These are phyloP conservation scores for Sugiyamaella sp. DNA, from an alignment of 1,139 yeast genomes.

Conservation along the genomic window DNA sequence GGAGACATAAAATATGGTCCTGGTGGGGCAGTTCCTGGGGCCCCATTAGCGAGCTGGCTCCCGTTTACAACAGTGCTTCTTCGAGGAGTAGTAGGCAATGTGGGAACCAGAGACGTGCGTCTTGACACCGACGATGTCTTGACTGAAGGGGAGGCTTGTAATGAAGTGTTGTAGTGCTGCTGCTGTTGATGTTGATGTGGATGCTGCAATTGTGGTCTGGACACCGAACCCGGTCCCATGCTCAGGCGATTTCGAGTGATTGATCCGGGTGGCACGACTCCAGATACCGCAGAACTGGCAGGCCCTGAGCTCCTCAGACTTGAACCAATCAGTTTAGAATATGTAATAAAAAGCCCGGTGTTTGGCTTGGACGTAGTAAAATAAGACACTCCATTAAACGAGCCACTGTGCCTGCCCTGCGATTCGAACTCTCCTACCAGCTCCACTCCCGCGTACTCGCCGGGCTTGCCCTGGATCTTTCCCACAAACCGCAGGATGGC, in stretches of 20 bases:
- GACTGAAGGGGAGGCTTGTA: constrained; percentile 16
- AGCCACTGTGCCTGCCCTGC: constrained; percentile 82
- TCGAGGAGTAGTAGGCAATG: constrained; percentile 18
- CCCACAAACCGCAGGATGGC: constrained; percentile 79
- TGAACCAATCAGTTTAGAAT: constrained; percentile 54
- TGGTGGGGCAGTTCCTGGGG: constrained; percentile 6
- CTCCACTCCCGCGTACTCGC: constrained; percentile 89
- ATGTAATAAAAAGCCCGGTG: constrained; percentile 76
- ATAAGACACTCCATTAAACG: constrained; percentile 58
- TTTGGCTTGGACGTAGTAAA: constrained; percentile 64
- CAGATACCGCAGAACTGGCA: not conserved
- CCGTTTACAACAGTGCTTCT: not conserved
- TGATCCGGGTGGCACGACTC: constrained; percentile 12
- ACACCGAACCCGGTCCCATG: constrained; percentile 15
- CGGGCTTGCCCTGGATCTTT: constrained; percentile 68
- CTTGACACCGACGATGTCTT: constrained; percentile 9
- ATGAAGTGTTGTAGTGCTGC: constrained; percentile 1
- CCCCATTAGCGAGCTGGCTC: not conserved
- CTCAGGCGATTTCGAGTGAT: constrained; percentile 11
- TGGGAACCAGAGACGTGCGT: constrained; percentile 18
- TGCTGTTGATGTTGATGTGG: constrained; percentile 1
- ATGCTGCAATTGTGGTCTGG: constrained; percentile 3
- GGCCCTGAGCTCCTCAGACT: constrained; percentile 17
- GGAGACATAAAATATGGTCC: constrained; percentile 15
- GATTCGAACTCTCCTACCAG: constrained; percentile 62